Evolutionary conservation across 2,329 filamentous ascomycete species (phyloP).

Genomic region (Ustulina deusta): DNA sequence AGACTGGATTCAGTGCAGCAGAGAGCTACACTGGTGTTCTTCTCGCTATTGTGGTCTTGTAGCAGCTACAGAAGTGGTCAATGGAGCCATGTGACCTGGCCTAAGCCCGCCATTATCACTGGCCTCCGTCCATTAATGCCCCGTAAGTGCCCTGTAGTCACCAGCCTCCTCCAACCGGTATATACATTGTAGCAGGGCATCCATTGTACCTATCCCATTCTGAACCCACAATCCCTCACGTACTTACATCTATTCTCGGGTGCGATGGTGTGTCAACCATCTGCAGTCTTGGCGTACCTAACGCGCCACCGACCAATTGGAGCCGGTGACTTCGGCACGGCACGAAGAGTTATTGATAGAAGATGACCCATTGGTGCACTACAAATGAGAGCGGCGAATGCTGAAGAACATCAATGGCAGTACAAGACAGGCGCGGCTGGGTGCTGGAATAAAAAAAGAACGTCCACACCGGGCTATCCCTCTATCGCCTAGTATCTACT

Average conservation of each 20-base stretch:
- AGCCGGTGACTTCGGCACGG: background rate
- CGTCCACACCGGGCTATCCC: background rate
- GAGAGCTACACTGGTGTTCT: background rate
- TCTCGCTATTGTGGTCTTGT: background rate
- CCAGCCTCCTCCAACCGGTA: background rate
- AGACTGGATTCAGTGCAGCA: background rate
- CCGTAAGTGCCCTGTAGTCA: background rate
- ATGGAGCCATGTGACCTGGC: background rate
- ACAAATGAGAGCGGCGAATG: constrained; percentile 2
- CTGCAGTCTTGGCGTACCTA: too few species aligned
- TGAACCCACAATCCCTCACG: background rate
- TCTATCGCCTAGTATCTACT: background rate
- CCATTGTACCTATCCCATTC: background rate
- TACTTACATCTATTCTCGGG: background rate
- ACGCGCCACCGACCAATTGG: background rate
- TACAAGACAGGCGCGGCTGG: too few species aligned
- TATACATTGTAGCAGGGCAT: background rate
- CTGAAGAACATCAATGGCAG: background rate
- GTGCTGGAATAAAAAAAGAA: too few species aligned
- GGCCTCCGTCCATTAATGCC: background rate
- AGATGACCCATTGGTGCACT: background rate
- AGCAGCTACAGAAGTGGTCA: background rate
- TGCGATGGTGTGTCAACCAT: background rate
- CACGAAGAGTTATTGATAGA: background rate
- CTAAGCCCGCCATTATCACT: background rate